Conservation (phyloP, 2,329 filamentous ascomycete species). For the Thelonectria rubi region DNA sequence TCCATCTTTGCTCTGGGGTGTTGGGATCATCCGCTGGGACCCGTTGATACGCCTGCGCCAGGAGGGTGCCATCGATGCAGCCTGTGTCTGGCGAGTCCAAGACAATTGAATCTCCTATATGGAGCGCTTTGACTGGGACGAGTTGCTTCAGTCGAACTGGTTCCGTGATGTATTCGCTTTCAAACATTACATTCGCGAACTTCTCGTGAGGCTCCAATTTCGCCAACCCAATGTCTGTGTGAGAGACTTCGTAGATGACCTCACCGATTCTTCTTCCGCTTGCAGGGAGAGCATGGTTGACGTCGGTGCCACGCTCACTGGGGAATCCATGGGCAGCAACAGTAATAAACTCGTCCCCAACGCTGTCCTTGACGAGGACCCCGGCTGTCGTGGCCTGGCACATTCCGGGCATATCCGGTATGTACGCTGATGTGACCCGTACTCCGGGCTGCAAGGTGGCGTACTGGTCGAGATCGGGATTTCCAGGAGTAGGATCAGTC, state of each 20-base stretch:
- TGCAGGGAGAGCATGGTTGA: background rate
- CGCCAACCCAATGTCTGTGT: background rate
- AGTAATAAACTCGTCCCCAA: constrained; percentile 9
- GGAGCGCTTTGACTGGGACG: background rate
- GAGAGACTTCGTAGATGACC: constrained; percentile 2
- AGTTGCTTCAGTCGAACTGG: background rate
- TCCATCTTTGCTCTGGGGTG: background rate
- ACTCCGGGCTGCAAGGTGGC: background rate
- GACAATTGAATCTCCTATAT: background rate
- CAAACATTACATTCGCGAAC: background rate
- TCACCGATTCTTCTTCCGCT: constrained; percentile 8
- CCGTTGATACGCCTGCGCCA: background rate
- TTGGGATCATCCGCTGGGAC: background rate
- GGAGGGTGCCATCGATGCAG: constrained; percentile 2
- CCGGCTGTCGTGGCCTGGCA: constrained; percentile 8
- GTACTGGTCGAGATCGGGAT: constrained; percentile 5
- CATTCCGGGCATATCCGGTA: background rate
- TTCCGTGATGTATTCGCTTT: background rate
- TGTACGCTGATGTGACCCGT: background rate
- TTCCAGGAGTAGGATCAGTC: constrained; percentile 2
- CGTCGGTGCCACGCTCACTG: background rate
- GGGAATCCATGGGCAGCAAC: constrained; percentile 2
- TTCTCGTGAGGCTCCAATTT: background rate
- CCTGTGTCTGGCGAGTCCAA: constrained; percentile 14
- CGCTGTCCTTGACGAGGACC: constrained; percentile 1